These are phyloP conservation scores for Lipomyces sp. DNA, from an alignment of 805 yeast genomes.

Conservation along the genomic window DNA sequence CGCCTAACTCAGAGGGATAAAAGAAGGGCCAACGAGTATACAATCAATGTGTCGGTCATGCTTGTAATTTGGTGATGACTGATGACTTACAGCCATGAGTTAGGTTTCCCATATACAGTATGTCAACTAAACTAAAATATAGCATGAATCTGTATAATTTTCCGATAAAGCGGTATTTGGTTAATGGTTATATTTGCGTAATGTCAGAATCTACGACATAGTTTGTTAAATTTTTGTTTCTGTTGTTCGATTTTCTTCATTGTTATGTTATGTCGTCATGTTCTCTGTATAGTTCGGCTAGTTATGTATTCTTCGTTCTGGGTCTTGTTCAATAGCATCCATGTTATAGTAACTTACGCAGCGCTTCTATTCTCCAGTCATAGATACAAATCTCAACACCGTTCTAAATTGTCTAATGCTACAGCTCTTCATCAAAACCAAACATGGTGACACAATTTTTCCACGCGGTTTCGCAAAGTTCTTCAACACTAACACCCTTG, in stretches of 20 bases:
- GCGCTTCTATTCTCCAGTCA: neutral
- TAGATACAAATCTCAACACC: neutral
- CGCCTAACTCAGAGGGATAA: neutral
- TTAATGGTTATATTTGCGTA: neutral
- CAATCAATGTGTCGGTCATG: neutral
- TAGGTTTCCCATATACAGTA: neutral
- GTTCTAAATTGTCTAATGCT: neutral
- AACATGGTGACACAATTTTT: slow-evolving; percentile 57
- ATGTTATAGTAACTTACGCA: neutral
- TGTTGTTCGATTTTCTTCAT: neutral
- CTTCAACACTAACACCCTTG: slow-evolving; percentile 50
- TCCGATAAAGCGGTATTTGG: neutral
- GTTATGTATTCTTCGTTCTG: neutral
- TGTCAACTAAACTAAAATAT: neutral
- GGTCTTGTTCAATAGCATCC: neutral
- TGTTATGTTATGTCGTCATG: neutral
- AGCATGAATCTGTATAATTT: slow-evolving; percentile 4
- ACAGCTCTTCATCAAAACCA: slow-evolving; percentile 22
- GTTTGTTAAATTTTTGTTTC: neutral
- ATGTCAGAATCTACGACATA: neutral
- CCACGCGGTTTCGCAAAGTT: slow-evolving; percentile 57
- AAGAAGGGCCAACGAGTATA: neutral
- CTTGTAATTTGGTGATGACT: neutral
- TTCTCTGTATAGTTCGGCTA: slow-evolving; percentile 2
- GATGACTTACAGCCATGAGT: neutral